Percentiles rank a stretch among this genome's conserved stretches.
phyloP scores from a whole-genome alignment of 1,284 basidiomycete genomes.

The Microbotryomycetes sp. region DNA sequence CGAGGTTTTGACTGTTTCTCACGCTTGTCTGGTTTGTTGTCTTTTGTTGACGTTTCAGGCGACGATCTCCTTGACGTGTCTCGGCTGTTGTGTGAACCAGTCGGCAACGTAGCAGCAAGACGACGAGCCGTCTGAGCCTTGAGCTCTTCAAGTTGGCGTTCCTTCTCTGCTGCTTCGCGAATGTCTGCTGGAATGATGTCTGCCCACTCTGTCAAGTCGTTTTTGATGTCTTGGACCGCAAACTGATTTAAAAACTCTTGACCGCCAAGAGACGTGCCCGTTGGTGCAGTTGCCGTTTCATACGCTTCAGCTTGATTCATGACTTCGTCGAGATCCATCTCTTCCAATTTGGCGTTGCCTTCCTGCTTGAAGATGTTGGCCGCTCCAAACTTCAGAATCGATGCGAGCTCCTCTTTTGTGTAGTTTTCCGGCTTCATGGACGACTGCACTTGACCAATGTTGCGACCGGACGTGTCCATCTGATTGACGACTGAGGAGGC shows the following conservation, averaged over 20 bases:
- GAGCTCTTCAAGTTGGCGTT: conserved; percentile 46
- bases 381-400: conserved; percentile 98
- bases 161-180: conserved; percentile 52
- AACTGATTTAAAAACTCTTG: conserved; percentile 94
- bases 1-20: conserved; percentile 40
- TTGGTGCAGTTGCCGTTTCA: conserved; percentile 65
- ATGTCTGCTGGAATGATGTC: conserved; percentile 96
- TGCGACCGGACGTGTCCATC: conserved; percentile 97
- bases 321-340: conserved; percentile 99
- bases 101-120: conserved; percentile 64
- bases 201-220: conserved; percentile 90
- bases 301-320: conserved; percentile 94
- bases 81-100: conserved; percentile 78
- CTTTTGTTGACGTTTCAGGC: conserved; percentile 48
- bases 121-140: conserved; percentile 63
- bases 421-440: conserved; percentile 77
- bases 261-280: conserved; percentile 84
- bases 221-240: conserved; percentile 95
- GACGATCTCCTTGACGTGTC: conserved; percentile 57
- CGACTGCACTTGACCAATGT: conserved; percentile 69
- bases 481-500: conserved; percentile 81
- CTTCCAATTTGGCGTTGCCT: conserved; percentile 89
- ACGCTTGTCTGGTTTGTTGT: conserved; percentile 26
- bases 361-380: conserved; percentile 97
- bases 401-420: conserved; percentile 94